These are phyloP conservation scores for Trichoderma aggressivum DNA, from an alignment of 2,329 filamentous ascomycete species.

Conservation along the genomic window DNA sequence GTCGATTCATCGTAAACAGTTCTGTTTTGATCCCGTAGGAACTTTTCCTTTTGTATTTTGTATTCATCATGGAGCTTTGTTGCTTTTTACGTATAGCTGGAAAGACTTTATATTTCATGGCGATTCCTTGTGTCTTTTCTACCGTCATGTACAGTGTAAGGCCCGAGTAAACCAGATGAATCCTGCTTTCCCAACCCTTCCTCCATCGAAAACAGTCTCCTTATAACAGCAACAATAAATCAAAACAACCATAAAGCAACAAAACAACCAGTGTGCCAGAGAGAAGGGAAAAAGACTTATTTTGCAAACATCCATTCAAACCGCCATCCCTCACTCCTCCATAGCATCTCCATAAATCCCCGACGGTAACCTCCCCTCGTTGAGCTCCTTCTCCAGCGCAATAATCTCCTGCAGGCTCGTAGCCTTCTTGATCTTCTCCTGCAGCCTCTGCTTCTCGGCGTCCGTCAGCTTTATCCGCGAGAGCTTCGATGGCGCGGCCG, in stretches of 20 bases:
- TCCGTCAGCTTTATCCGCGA: conserved; percentile 83
- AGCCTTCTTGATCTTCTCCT: conserved; percentile 83
- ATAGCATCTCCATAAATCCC: conserved; percentile 55
- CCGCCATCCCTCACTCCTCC: conserved; percentile 54
- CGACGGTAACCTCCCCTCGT: conserved; percentile 79
- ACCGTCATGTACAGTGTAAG: not conserved
- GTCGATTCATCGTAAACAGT: not conserved
- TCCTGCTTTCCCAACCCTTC: not conserved
- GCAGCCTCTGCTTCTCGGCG: conserved; percentile 78
- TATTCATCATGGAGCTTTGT: not conserved
- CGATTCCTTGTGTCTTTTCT: not conserved
- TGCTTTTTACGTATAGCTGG: not conserved
- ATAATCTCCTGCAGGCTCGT: conserved; percentile 89
- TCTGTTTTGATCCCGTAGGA: not conserved
- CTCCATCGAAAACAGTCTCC: not conserved
- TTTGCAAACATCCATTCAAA: not conserved
- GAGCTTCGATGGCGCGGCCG: conserved; percentile 55
- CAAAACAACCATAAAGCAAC: not conserved
- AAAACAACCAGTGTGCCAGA: not conserved
- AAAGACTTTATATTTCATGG: not conserved
- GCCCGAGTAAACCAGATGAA: not conserved
- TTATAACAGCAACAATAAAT: not conserved
- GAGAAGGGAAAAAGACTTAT: not conserved
- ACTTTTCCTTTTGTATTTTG: not conserved
- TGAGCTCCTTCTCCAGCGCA: conserved; percentile 83